Evolutionary conservation across 768 basidiomycete species (phyloP), one percentile per base, ranked within the genome.

Genomic region (Phylloporus rhodoxanthus): DNA sequence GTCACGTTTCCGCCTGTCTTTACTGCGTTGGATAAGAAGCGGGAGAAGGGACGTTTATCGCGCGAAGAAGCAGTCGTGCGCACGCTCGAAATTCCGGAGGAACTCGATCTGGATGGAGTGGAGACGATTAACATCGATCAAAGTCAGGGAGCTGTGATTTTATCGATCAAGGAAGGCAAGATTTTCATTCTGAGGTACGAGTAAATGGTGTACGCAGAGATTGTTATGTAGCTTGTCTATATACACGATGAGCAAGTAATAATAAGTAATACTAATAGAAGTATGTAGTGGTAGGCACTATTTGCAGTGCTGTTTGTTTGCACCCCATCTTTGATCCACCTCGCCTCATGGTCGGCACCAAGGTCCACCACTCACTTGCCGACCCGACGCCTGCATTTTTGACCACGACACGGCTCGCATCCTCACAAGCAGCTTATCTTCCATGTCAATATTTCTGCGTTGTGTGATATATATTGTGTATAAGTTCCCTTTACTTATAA

Each of bases 41-140:
- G 54, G 38, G 50, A 60, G 45, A 53, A 21, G 21, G 56, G 57
- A 2, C 45, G 41, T 32, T 17, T 40, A 20, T 55, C 55, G 51
- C 59, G 60, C 38, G 75, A 73, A 42, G 64, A 69, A 71, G 78
- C 55, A 60, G 72, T 51, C 25, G 83, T 81, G 45, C 70, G 77
- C 54, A 86, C 83, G 44, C 67, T 87, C 25, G 77, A 79, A 52
- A 75, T 81, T 5, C 85, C 85, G 1, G 72, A 74, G 0, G 85
- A 84, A 53, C 65, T 87, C 50, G 78, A 87, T 57, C 63, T 87
- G 52, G 76, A 81, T 42, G 66, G 62, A 33, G 82, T 87, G 25
- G 85, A 86, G 70, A 86, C 83, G 54, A 84, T 87, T 57, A 85
- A 85, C 63, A 83, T 87, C 45, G 85, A 87, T 62, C 85, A 87